A percentile compares a stretch with the other conserved stretches of the same genome.
Evolutionary conservation across 352 stramenopile species (phyloP).

Genomic region (Pythium diclinum): DNA sequence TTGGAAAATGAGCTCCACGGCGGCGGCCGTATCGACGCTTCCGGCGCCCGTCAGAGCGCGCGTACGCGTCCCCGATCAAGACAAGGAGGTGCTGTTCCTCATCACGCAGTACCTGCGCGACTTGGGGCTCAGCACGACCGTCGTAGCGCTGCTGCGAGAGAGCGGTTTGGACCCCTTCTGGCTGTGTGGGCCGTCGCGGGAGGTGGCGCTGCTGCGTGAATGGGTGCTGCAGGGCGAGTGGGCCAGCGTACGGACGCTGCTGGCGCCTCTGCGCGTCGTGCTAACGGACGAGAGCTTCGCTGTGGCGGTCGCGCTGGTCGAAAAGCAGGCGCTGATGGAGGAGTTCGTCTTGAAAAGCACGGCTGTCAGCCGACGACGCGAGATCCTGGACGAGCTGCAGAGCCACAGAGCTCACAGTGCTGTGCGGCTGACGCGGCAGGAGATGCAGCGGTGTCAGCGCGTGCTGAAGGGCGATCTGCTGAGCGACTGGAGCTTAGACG

Average conservation of each 20-base stretch:
- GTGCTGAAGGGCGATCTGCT: conserved; percentile 4
- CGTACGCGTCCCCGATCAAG: conserved; percentile 7
- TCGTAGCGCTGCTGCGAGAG: conserved; percentile 49
- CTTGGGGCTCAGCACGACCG: conserved; percentile 35
- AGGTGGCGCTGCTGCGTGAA: conserved; percentile 48
- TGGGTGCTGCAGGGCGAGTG: conserved; percentile 56
- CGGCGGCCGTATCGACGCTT: neutral
- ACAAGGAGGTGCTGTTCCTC: conserved; percentile 49
- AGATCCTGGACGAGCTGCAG: conserved; percentile 20
- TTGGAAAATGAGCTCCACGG: neutral
- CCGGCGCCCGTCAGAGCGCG: conserved; percentile 3
- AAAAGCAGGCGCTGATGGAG: conserved; percentile 43
- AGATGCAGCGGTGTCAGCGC: conserved; percentile 17
- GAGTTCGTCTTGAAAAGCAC: conserved; percentile 20
- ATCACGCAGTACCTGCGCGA: conserved; percentile 45
- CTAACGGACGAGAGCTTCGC: conserved; percentile 22
- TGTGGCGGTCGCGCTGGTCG: conserved; percentile 22
- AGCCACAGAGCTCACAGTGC: neutral
- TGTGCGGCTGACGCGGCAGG: conserved; percentile 4
- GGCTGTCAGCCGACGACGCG: neutral
- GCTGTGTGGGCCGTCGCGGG: conserved; percentile 46
- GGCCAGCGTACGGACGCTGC: conserved; percentile 30
- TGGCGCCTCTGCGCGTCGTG: conserved; percentile 34
- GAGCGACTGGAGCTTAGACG: conserved; percentile 26
- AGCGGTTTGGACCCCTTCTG: conserved; percentile 52